Evolutionary conservation across 2,329 filamentous ascomycete genomes (phyloP).

Genomic region (Acarospora socialis): DNA sequence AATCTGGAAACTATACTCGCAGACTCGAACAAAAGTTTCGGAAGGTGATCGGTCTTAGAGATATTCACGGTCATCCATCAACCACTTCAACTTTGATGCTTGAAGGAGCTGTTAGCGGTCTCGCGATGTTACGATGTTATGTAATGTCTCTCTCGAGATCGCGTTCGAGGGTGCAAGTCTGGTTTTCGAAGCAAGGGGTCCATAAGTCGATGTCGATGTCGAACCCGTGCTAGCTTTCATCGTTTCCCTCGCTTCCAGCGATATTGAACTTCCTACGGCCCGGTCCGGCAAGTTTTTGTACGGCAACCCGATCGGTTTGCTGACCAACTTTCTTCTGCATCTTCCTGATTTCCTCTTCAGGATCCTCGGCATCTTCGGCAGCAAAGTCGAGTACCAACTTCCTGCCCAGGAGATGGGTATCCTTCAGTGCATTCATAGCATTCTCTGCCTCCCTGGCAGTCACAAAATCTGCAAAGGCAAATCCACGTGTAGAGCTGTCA

Average conservation of each 20-base stretch:
- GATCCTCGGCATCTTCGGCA: conserved; percentile 72
- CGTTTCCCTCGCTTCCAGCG: conserved; percentile 52
- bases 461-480: conserved; percentile 93
- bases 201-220: no score
- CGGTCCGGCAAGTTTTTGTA: conserved; percentile 73
- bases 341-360: conserved; percentile 89
- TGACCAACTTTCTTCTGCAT: conserved; percentile 93
- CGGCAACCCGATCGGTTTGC: conserved; percentile 78
- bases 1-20: no score
- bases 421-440: conserved; percentile 77
- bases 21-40: no score
- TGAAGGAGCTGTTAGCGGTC: no score
- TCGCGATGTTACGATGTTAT: no score
- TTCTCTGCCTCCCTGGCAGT: conserved; percentile 80
- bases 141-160: no score
- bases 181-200: no score
- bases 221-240: conserved; percentile 22
- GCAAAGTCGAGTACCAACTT: conserved; percentile 85
- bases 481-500: conserved; percentile 74
- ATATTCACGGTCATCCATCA: no score
- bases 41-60: no score
- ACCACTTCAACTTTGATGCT: no score
- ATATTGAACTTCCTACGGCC: conserved; percentile 74
- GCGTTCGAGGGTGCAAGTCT: no score
- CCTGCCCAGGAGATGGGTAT: conserved; percentile 85